phyloP scores from a whole-genome alignment of 225 moss, liverwort and hornwort species.

The Polytrichum commune region DNA sequence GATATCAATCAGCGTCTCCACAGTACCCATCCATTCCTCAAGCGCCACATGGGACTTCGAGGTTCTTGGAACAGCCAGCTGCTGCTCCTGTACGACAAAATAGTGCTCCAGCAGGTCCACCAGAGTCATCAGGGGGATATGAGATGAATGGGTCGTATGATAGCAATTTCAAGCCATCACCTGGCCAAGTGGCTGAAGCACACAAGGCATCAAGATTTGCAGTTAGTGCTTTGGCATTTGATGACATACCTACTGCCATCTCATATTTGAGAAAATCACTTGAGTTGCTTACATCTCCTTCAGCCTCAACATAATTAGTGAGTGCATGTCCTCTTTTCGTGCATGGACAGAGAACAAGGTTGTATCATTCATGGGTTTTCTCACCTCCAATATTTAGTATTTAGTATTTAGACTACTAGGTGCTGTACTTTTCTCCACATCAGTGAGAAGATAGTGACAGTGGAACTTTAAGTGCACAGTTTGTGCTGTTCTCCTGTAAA shows the following conservation, averaged over 20 bases:
- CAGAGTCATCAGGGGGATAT: slow-evolving; percentile 43
- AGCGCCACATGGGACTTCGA: slow-evolving; percentile 22
- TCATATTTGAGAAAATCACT: slow-evolving; percentile 79
- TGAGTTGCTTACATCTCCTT: slow-evolving; percentile 84
- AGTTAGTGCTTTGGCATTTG: slow-evolving; percentile 95
- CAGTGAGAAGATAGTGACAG: slow-evolving; percentile 3
- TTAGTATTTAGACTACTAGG: neutral
- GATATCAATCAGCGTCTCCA: slow-evolving; percentile 30
- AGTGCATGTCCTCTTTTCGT: neutral
- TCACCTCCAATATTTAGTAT: neutral
- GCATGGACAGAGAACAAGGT: slow-evolving; percentile 5
- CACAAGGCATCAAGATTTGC: slow-evolving; percentile 97
- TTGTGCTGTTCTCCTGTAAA: slow-evolving; percentile 14
- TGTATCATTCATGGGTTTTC: neutral
- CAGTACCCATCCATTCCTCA: slow-evolving; percentile 29
- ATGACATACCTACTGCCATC: slow-evolving; percentile 89
- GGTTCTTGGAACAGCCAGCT: slow-evolving; percentile 31
- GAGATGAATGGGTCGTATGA: slow-evolving; percentile 60
- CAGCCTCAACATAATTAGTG: slow-evolving; percentile 24
- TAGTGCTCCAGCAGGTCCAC: slow-evolving; percentile 51
- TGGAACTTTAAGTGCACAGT: neutral
- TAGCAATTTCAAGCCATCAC: slow-evolving; percentile 68
- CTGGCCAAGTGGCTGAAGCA: slow-evolving; percentile 85
- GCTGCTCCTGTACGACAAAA: slow-evolving; percentile 33
- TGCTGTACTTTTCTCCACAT: slow-evolving; percentile 6